phyloP scores from a whole-genome alignment of 1,284 basidiomycete species.

The Cutaneotrichosporon dermatis region DNA sequence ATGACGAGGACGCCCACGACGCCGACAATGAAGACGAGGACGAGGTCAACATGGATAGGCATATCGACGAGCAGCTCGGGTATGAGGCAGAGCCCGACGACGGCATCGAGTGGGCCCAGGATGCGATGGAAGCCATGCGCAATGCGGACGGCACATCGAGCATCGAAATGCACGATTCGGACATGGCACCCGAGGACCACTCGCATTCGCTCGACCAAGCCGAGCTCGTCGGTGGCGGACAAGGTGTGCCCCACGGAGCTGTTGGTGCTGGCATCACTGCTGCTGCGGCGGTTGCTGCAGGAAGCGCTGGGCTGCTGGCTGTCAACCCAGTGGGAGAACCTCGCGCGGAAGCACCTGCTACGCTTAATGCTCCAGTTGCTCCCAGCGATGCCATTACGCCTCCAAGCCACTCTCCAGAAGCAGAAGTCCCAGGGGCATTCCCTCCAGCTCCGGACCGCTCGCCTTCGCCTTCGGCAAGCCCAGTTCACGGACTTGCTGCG shows the following conservation, averaged over 20 bases:
- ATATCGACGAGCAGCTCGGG: conserved; percentile 10
- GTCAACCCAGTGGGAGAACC: no score
- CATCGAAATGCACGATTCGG: not conserved
- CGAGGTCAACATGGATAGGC: conserved; percentile 11
- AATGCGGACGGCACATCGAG: conserved; percentile 1
- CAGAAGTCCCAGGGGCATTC: not conserved
- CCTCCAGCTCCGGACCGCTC: conserved; percentile 4
- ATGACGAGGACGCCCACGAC: conserved; percentile 64
- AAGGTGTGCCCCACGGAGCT: no score
- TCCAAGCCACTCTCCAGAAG: no score
- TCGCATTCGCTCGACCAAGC: not conserved
- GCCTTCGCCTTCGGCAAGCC: conserved; percentile 1
- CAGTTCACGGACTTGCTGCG: not conserved
- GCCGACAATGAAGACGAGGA: conserved; percentile 22
- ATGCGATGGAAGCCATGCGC: conserved; percentile 45
- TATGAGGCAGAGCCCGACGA: conserved; percentile 51
- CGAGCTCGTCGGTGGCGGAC: no score
- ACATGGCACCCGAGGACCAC: conserved; percentile 4
- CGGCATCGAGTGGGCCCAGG: conserved; percentile 53
- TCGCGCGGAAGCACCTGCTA: no score
- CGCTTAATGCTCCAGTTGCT: no score
- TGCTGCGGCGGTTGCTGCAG: no score
- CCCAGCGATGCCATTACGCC: not conserved
- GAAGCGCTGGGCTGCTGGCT: no score
- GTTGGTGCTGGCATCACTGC: no score